Evolutionary conservation across 345 rosid genomes (phyloP).

Genomic region (Rhizophora mangle): DNA sequence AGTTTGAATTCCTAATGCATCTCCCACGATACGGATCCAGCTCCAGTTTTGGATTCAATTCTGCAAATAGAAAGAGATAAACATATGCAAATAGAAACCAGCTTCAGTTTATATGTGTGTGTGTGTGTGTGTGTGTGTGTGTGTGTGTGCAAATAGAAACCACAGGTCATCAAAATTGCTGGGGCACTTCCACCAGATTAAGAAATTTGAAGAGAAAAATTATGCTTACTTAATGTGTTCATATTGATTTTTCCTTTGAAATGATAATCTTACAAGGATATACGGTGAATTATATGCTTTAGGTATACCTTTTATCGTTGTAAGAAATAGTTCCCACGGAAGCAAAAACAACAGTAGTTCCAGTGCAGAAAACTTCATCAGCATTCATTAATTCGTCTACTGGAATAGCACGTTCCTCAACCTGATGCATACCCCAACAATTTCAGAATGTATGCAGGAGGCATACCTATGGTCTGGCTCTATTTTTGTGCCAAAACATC

Average conservation of each 20-base stretch:
- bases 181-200: no score
- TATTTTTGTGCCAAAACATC: no score
- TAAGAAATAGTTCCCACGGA: conserved; percentile 44
- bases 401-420: conserved; percentile 37
- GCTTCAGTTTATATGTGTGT: no score
- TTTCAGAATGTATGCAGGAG: background rate
- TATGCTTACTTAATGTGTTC: background rate
- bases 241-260: background rate
- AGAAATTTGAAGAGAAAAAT: background rate
- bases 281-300: background rate
- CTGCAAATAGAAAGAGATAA: conserved; percentile 8
- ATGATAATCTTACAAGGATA: background rate
- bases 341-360: conserved; percentile 56
- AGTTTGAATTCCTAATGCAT: conserved; percentile 25
- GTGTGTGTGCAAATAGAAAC: no score
- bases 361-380: conserved; percentile 58
- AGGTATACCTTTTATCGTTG: conserved; percentile 37
- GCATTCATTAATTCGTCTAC: conserved; percentile 45
- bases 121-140: no score
- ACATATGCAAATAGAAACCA: no score
- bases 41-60: conserved; percentile 15
- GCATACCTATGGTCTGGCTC: no score
- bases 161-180: no score
- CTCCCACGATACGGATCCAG: conserved; percentile 4
- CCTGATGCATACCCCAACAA: conserved; percentile 18